Conservation (phyloP, 2,329 filamentous ascomycete species). For the Fusarium heterosporum region DNA sequence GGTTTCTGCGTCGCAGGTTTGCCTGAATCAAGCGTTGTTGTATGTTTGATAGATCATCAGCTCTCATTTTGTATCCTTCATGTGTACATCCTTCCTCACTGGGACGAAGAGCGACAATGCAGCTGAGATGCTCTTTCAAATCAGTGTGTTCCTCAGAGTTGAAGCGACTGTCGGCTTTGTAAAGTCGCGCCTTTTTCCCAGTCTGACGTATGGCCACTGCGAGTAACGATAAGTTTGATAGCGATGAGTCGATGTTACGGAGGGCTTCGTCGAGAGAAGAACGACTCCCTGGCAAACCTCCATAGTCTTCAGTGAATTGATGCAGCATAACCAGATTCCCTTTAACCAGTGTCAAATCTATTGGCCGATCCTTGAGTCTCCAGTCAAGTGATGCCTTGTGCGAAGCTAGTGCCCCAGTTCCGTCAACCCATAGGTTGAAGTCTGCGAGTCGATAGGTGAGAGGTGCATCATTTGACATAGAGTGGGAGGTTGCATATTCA, state of each 20-base stretch:
- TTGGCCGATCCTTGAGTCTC: not conserved
- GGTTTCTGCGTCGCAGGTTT: not conserved
- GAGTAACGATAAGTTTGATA: not conserved
- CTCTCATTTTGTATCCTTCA: rapidly evolving
- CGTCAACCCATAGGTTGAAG: not conserved
- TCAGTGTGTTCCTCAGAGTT: not conserved
- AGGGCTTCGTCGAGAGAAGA: not conserved
- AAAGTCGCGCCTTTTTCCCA: not conserved
- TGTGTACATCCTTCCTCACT: too few species aligned
- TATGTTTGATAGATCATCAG: rapidly evolving
- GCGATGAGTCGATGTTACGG: not conserved
- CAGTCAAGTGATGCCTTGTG: not conserved
- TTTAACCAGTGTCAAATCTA: not conserved
- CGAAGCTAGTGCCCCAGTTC: rapidly evolving
- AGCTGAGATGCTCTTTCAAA: not conserved
- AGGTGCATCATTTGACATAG: too few species aligned
- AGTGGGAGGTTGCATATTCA: too few species aligned
- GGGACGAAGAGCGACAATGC: rapidly evolving
- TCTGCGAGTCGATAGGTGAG: not conserved
- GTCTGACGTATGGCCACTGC: not conserved
- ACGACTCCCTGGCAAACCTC: rapidly evolving
- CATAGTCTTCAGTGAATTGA: rapidly evolving
- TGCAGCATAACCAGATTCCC: not conserved
- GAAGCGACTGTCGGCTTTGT: not conserved
- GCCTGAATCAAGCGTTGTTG: not conserved